Evolutionary conservation across 1,284 basidiomycete species (phyloP), one percentile per base, ranked within the genome.

Genomic region (Puccinia polysora): DNA sequence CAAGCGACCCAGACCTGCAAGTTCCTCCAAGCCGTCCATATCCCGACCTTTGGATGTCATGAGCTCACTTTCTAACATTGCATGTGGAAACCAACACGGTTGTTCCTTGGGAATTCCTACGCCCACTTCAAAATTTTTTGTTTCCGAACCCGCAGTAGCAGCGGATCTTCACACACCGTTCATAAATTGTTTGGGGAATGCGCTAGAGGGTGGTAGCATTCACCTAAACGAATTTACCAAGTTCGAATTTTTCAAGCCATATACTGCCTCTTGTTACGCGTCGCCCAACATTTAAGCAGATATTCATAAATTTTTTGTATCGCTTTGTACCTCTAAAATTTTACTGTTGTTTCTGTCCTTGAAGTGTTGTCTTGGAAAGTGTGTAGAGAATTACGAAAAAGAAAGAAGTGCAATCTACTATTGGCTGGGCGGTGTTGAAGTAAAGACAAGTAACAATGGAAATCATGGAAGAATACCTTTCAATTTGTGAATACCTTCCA

Each of bases 1-100:
- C 45, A 59, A 69, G 34, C 55, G 67, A 32, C 56, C 67, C 12
- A 34, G 67, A 50, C 67, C 67, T 34, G 25, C 45, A 20, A 49
- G 47, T 34, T 38, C 56, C 40, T 23, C 45, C n/a, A 64, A 52
- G 47, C 18, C 23, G 14, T 36, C 47, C 15, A 10, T 14, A 32
- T 18, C 34, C 52, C 47, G 32, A 64, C 36, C 62, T 30, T 32
- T 63, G 20, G 62, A 49, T 43, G 28, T 43, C 23, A 34, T 47
- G 8, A 52, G 28, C 40, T 38, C 43, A 23, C 43, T 52, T 23
- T 34, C 62, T n/a, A 47, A 52, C 18, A 34, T 52, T 30, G n/a
- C 14, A 5, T 64, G 36, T 30, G 36, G 32, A n/a, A 50, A 64
- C 45, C 18, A 52, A 25, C n/a, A 36, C 14, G 40, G 30, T 28